phyloP scores from a whole-genome alignment of 2,329 filamentous ascomycete species.

The Fusarium udum region DNA sequence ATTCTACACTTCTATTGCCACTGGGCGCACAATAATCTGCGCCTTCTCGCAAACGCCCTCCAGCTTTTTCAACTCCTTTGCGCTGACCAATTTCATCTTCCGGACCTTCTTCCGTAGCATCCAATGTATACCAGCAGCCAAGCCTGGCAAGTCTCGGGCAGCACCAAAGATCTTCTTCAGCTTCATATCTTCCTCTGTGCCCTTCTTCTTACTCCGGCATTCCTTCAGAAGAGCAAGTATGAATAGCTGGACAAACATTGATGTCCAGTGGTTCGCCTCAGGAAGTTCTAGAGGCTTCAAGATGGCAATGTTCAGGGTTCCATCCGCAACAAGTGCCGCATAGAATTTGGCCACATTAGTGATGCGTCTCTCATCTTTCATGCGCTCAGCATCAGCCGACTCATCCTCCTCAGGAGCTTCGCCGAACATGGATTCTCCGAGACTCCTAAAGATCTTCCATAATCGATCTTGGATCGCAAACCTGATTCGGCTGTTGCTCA shows the following conservation, averaged over 20 bases:
- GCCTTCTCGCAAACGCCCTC: slow-evolving; percentile 48
- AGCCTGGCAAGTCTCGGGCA: slow-evolving; percentile 69
- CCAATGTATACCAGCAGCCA: slow-evolving; percentile 79
- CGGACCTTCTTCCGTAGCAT: slow-evolving; percentile 80
- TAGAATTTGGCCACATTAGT: slow-evolving; percentile 65
- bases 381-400: slow-evolving; percentile 57
- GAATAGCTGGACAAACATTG: slow-evolving; percentile 81
- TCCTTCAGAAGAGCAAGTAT: slow-evolving; percentile 79
- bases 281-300: slow-evolving; percentile 80
- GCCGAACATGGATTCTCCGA: slow-evolving; percentile 82
- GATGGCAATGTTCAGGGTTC: slow-evolving; percentile 57
- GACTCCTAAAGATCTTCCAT: slow-evolving; percentile 84
- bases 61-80: slow-evolving; percentile 59
- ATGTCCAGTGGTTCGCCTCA: slow-evolving; percentile 79
- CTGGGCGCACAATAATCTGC: slow-evolving; percentile 42
- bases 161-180: slow-evolving; percentile 74
- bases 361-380: slow-evolving; percentile 60
- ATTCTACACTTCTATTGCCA: slow-evolving; percentile 25
- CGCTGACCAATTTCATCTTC: slow-evolving; percentile 66
- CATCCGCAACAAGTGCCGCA: slow-evolving; percentile 59
- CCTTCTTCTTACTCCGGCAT: slow-evolving; percentile 57
- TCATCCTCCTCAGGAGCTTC: slow-evolving; percentile 68
- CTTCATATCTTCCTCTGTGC: slow-evolving; percentile 61
- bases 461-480: slow-evolving; percentile 89
- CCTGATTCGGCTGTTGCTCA: slow-evolving; percentile 73